phyloP scores from a whole-genome alignment of 345 rosid genomes.

The Psidium friedrichsthalianum region DNA sequence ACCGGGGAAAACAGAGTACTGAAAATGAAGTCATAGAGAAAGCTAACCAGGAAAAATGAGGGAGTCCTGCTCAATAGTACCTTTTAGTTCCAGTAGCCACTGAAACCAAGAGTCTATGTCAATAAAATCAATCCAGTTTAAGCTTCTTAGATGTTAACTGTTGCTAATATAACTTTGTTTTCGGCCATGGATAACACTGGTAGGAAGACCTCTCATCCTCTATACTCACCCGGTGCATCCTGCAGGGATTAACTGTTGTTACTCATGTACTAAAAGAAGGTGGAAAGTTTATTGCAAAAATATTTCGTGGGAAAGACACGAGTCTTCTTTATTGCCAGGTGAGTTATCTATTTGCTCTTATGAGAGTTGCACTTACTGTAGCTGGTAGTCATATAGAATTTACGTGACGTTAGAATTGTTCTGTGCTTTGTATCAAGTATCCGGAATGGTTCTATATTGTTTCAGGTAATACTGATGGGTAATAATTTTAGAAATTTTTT shows the following conservation, averaged over 20 bases:
- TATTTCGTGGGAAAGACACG: constrained; percentile 99
- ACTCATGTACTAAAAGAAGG: constrained; percentile 83
- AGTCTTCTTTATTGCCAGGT: constrained; percentile 94
- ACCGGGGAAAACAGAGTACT: not conserved
- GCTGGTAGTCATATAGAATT: not conserved
- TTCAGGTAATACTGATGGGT: not conserved
- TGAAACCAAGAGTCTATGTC: not conserved
- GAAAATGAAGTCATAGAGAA: not conserved
- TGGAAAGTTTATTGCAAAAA: constrained; percentile 85
- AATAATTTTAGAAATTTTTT: not conserved
- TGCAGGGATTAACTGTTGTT: constrained; percentile 86
- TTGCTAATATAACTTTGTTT: not conserved
- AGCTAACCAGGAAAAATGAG: not conserved
- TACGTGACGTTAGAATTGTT: not conserved
- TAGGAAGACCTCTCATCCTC: not conserved
- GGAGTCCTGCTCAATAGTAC: not conserved
- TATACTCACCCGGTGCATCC: not conserved
- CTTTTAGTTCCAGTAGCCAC: not conserved
- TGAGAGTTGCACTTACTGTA: not conserved
- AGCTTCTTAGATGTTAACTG: not conserved
- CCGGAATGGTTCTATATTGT: not conserved
- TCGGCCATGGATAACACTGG: not conserved
- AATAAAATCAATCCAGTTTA: not conserved
- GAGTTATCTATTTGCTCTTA: constrained; percentile 7
- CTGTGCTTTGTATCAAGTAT: not conserved